Conservation (phyloP, 306 rosid genomes). For the Prunus armeniaca region DNA sequence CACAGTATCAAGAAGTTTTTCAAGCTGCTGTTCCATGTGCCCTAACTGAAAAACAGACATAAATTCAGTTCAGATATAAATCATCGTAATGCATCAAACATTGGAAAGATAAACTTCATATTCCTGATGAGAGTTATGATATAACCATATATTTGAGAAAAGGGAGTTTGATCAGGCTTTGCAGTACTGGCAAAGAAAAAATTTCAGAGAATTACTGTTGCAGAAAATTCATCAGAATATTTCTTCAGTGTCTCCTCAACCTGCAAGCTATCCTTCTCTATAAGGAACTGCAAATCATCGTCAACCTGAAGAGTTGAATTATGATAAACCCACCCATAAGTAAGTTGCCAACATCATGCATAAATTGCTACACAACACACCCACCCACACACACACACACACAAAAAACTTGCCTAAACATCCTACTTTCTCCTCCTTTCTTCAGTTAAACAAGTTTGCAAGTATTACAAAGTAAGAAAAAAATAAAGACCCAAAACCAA, state of each 20-base stretch:
- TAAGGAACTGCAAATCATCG: conserved; percentile 46
- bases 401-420: too few relatives aligned
- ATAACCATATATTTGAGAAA: neutral
- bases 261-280: conserved; percentile 44
- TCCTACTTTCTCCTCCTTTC: too few relatives aligned
- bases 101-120: neutral
- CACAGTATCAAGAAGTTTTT: conserved; percentile 60
- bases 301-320: conserved; percentile 40
- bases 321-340: conserved; percentile 7
- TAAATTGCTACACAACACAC: neutral
- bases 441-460: neutral
- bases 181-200: neutral
- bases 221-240: conserved; percentile 51
- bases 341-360: neutral
- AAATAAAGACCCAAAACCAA: neutral
- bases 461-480: neutral
- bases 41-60: conserved; percentile 52
- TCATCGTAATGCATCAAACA: neutral
- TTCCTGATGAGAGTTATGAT: neutral
- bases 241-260: conserved; percentile 49
- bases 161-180: conserved; percentile 10
- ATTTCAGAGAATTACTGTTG: conserved; percentile 49
- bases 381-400: too few relatives aligned
- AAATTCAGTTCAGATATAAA: conserved; percentile 14
- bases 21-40: conserved; percentile 75